Base-by-base conservation (phyloP, 768 basidiomycete genomes). In the Nidularia sp. region DNA sequence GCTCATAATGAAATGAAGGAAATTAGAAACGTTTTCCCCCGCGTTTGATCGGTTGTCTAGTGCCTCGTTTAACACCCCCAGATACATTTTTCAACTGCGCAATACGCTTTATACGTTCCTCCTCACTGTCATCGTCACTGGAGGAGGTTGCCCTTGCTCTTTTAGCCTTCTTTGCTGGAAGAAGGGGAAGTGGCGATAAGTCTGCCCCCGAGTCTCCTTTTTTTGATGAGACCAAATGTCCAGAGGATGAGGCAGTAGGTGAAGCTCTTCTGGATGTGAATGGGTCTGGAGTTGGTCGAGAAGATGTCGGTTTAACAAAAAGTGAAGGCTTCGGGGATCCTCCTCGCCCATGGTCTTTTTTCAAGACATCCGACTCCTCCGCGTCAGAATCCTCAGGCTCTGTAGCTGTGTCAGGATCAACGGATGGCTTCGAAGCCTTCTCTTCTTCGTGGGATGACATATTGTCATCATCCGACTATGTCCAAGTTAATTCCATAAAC, bases 21-120 rank as follows among this genome's bases (percentile, higher is more conserved):
- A 22, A 55, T 76, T 75, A 89, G 72, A 88, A 91, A 55, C 85
- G 79, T 64, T 81, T 87, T 32, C 84, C 86, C 34, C 85, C 85
- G 57, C 88, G 80, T 68, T 84, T 90, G 55, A 90, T 72, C 4
- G 89, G 89, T 58, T 91, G 88, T 59, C 82, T 79, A 43, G 83
- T 74, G 39, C 83, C 83, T 50, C 83, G 72, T 54, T 74, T 72
- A 22, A 55, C 56, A 31, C 59, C 59, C 8, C 54, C 62, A 46
- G 62, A 56, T 43, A 73, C 75, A 53, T 66, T 66, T 55, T 69
- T 80, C 49, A 73, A 64, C 57, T 69, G 71, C 46, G 74, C 66
- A 22, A 72, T 64, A 33, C 67, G 67, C 48, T 65, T 73, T 63
- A 71, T 78, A 34, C 73, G 72, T 35, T 78, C 81, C 18, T 69